Evolutionary conservation across 2,329 filamentous ascomycete genomes (phyloP).

Genomic region (Harringtonia aguacate): DNA sequence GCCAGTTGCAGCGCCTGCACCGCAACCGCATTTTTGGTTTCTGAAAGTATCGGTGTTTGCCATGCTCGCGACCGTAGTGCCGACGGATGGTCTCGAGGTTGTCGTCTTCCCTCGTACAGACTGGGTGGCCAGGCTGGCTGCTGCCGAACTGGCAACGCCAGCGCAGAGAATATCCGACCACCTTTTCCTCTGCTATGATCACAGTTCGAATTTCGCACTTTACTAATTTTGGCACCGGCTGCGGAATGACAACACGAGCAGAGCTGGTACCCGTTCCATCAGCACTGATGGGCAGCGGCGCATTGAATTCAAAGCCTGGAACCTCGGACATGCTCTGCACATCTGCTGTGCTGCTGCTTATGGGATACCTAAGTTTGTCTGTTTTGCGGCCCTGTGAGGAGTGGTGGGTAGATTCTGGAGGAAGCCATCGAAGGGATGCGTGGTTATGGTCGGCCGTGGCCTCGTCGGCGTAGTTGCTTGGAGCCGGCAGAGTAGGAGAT

Average conservation of each 20-base stretch:
- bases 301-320: neutral
- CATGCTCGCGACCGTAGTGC: slow-evolving; percentile 13
- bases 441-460: neutral
- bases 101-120: slow-evolving; percentile 12
- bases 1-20: slow-evolving; percentile 5
- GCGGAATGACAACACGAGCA: too few species aligned
- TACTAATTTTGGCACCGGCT: neutral
- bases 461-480: neutral
- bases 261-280: too few species aligned
- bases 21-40: slow-evolving; percentile 2
- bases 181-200: slow-evolving; percentile 8
- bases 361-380: slow-evolving; percentile 1
- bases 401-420: neutral
- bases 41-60: slow-evolving; percentile 9
- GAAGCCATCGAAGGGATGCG: neutral
- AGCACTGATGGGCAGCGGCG: too few species aligned
- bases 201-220: slow-evolving; percentile 7
- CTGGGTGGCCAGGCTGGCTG: neutral
- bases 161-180: slow-evolving; percentile 4
- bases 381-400: neutral
- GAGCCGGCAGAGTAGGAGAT: neutral
- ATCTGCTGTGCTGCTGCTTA: neutral
- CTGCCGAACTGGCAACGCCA: slow-evolving; percentile 11
- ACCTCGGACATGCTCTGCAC: neutral
- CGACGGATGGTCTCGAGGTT: slow-evolving; percentile 12